These are phyloP conservation scores for Fusarium circinatum DNA, from an alignment of 2,329 filamentous ascomycete genomes.

Conservation along the genomic window DNA sequence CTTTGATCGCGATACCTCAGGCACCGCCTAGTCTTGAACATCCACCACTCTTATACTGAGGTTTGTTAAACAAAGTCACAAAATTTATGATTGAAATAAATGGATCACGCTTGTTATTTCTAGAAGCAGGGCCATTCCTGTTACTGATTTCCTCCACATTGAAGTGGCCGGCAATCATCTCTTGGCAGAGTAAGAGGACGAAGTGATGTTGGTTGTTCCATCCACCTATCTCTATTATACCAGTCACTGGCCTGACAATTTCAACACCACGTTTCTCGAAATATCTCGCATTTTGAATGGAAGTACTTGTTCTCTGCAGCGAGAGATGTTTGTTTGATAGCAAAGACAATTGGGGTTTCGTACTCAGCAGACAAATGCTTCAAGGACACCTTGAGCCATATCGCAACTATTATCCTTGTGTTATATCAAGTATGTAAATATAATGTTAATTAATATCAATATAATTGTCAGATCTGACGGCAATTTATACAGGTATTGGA, in stretches of 20 bases:
- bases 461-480: too few species aligned
- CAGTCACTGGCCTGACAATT: background rate
- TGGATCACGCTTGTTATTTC: too few species aligned
- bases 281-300: background rate
- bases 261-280: background rate
- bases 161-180: background rate
- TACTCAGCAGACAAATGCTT: background rate
- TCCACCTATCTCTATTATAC: background rate
- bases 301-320: background rate
- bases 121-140: too few species aligned
- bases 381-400: background rate
- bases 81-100: too few species aligned
- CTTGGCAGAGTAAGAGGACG: background rate
- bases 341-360: background rate
- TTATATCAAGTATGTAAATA: background rate
- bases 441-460: background rate
- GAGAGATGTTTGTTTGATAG: background rate
- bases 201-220: background rate
- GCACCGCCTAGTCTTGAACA: background rate
- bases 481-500: background rate
- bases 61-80: too few species aligned
- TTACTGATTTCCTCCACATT: background rate
- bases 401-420: background rate
- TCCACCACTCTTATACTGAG: background rate
- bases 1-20: background rate